phyloP scores from a whole-genome alignment of 23 red algal genomes.

The Rhodosorus marinus region DNA sequence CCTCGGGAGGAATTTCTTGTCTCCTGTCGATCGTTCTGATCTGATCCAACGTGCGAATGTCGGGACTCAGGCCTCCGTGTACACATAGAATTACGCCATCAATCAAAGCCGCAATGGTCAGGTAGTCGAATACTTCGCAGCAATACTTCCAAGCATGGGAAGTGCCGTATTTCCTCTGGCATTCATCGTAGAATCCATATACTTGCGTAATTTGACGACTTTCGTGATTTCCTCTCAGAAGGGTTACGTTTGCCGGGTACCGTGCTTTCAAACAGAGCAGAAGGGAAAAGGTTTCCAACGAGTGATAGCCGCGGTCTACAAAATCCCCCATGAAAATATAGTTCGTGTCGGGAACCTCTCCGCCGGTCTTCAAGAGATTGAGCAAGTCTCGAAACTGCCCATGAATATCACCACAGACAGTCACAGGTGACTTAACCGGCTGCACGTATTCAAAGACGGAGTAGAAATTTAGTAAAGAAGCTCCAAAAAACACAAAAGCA shows the following conservation, averaged over 20 bases:
- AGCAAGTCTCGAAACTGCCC: slow-evolving; percentile 97
- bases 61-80: slow-evolving; percentile 89
- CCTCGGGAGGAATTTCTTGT: slow-evolving; percentile 98
- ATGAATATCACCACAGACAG: slow-evolving; percentile 89
- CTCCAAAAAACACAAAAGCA: neutral
- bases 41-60: slow-evolving; percentile 96
- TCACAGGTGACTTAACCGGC: slow-evolving; percentile 72
- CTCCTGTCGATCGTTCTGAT: slow-evolving; percentile 89
- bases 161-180: slow-evolving; percentile 93
- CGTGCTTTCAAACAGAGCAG: slow-evolving; percentile 95
- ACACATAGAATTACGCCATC: slow-evolving; percentile 86
- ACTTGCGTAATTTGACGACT: slow-evolving; percentile 98
- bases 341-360: slow-evolving; percentile 76
- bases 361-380: slow-evolving; percentile 83
- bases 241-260: slow-evolving; percentile 81
- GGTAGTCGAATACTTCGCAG: slow-evolving; percentile 97
- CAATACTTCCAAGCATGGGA: slow-evolving; percentile 99
- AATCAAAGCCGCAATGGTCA: slow-evolving; percentile 90
- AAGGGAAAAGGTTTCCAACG: slow-evolving; percentile 86
- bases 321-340: slow-evolving; percentile 99
- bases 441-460: slow-evolving; percentile 14
- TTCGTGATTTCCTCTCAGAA: slow-evolving; percentile 96
- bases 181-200: slow-evolving; percentile 99
- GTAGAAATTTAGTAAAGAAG: neutral
- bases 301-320: slow-evolving; percentile 97